A percentile compares a stretch with the other conserved stretches of the same genome.
phyloP scores from a whole-genome alignment of 164 flowering plant genomes.

The Dillenia turbinata region DNA sequence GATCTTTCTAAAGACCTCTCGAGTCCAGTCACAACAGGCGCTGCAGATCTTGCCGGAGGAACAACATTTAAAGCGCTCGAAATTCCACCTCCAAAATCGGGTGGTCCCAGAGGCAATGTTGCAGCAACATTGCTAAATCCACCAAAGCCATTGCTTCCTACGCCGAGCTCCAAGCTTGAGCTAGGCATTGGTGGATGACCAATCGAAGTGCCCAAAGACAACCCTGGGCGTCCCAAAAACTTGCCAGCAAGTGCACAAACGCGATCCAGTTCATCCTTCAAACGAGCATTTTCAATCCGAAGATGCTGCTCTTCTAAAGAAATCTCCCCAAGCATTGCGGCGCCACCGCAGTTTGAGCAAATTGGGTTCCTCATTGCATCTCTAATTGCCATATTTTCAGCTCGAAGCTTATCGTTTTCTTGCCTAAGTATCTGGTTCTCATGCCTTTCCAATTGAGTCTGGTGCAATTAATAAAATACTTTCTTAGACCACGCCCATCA shows the following conservation, averaged over 20 bases:
- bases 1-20: constrained; percentile 70
- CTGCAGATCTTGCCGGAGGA: constrained; percentile 22
- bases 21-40: constrained; percentile 26
- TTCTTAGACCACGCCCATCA: neutral
- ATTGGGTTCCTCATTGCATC: constrained; percentile 92
- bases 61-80: constrained; percentile 29
- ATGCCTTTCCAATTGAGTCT: constrained; percentile 96
- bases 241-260: constrained; percentile 86
- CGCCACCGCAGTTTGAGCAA: constrained; percentile 90
- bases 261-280: constrained; percentile 86
- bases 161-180: constrained; percentile 80
- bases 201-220: constrained; percentile 32
- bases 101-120: constrained; percentile 34
- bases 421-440: constrained; percentile 83
- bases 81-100: constrained; percentile 50
- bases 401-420: constrained; percentile 91
- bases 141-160: constrained; percentile 63
- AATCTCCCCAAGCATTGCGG: constrained; percentile 79
- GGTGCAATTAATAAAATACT: constrained; percentile 8
- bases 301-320: constrained; percentile 92
- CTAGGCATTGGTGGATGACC: constrained; percentile 38
- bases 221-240: constrained; percentile 76
- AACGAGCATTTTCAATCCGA: constrained; percentile 81
- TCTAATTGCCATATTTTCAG: constrained; percentile 82
- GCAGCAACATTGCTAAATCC: constrained; percentile 33